phyloP scores from a whole-genome alignment of 345 rosid genomes.

The Geranium rotundifolium region DNA sequence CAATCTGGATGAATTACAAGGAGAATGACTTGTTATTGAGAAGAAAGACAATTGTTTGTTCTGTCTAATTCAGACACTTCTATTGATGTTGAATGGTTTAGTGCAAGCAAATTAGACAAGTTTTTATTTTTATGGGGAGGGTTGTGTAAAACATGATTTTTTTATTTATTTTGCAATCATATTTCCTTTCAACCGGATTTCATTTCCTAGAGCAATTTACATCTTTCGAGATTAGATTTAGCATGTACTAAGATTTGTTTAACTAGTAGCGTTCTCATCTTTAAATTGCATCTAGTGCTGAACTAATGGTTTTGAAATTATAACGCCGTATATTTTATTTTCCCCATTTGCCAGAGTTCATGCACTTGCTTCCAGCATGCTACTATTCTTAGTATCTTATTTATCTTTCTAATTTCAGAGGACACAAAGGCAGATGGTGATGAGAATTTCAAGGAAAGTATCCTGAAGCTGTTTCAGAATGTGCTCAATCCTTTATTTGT shows the following conservation, averaged over 20 bases:
- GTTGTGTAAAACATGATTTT: not conserved
- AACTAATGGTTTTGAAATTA: not conserved
- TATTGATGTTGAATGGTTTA: too few relatives aligned
- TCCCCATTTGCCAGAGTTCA: not conserved
- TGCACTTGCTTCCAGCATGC: not conserved
- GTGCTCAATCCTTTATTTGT: slow-evolving; percentile 41
- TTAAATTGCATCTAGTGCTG: not conserved
- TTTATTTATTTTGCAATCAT: not conserved
- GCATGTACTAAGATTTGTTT: not conserved
- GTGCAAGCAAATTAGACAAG: too few relatives aligned
- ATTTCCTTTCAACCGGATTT: not conserved
- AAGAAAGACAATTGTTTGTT: too few relatives aligned
- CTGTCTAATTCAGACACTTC: too few relatives aligned
- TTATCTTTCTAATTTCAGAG: slow-evolving; percentile 37
- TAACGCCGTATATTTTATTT: too few relatives aligned
- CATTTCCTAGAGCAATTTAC: not conserved
- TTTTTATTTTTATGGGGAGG: not conserved
- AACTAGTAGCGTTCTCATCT: not conserved
- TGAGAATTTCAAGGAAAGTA: slow-evolving; percentile 35
- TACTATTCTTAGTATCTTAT: slow-evolving; percentile 1
- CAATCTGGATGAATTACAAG: too few relatives aligned
- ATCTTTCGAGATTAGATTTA: not conserved
- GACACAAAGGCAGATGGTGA: slow-evolving; percentile 50
- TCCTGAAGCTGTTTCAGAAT: slow-evolving; percentile 41
- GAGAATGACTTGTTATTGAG: too few relatives aligned